Conservation (phyloP, 768 basidiomycete species). For the Tulasnella sp. region DNA sequence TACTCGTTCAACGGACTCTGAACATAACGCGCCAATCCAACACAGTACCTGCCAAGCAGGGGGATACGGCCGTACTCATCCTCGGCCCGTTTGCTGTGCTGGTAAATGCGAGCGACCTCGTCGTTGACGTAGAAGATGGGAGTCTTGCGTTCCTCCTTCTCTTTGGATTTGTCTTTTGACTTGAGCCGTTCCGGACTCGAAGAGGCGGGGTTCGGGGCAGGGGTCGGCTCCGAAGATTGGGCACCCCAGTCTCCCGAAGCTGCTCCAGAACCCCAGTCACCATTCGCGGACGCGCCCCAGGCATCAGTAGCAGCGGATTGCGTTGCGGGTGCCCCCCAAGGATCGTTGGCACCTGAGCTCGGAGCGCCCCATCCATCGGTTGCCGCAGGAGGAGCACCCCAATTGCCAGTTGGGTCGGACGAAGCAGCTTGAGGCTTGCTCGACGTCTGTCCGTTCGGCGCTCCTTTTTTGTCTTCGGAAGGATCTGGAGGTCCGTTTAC, state of each 20-base stretch:
- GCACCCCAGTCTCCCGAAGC: constrained; percentile 22
- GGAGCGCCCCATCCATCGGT: neutral
- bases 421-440: neutral
- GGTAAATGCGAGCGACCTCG: constrained; percentile 88
- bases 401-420: neutral
- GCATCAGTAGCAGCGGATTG: constrained; percentile 6
- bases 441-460: neutral
- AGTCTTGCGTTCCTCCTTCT: constrained; percentile 28
- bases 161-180: neutral
- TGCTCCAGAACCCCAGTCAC: constrained; percentile 27
- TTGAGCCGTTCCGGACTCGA: constrained; percentile 5
- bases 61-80: constrained; percentile 75
- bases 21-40: constrained; percentile 83
- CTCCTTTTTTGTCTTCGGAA: neutral
- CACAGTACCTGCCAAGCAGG: constrained; percentile 75
- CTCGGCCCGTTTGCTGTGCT: constrained; percentile 74
- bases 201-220: neutral
- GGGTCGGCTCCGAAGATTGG: constrained; percentile 3
- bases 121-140: constrained; percentile 79
- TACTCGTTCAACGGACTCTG: constrained; percentile 95
- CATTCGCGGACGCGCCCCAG: constrained; percentile 19
- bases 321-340: constrained; percentile 23
- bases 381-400: constrained; percentile 11
- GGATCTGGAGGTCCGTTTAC: constrained; percentile 24
- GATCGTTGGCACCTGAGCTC: neutral